Evolutionary conservation across 2,329 filamentous ascomycete species (phyloP).

Genomic region (Pseudogymnoascus pannorum): DNA sequence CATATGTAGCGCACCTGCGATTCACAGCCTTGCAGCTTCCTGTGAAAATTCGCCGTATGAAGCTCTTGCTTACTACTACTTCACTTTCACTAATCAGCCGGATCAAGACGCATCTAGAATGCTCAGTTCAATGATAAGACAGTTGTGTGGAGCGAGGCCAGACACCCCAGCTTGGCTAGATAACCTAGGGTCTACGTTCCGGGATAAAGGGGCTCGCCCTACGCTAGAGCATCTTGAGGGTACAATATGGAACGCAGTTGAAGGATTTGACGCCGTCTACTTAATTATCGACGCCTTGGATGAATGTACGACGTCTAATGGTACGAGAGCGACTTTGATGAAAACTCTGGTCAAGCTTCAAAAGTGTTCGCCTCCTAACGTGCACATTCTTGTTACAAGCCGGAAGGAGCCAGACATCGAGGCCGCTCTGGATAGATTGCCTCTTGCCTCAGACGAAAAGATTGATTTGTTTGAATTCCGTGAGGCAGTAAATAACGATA

Average conservation of each 20-base stretch:
- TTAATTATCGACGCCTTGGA: slow-evolving; percentile 18
- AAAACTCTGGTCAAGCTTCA: slow-evolving; percentile 23
- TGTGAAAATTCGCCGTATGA: slow-evolving; percentile 10
- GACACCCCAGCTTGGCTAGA: slow-evolving; percentile 10
- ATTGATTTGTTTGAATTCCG: not conserved
- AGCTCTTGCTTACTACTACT: slow-evolving; percentile 21
- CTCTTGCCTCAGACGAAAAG: not conserved
- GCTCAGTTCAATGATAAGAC: slow-evolving; percentile 20
- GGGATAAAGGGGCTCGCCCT: slow-evolving; percentile 2
- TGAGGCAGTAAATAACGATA: not conserved
- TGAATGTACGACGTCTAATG: slow-evolving; percentile 10
- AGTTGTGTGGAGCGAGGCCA: slow-evolving; percentile 13
- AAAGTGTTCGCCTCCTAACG: slow-evolving; percentile 18
- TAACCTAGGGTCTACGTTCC: not conserved
- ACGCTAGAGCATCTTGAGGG: slow-evolving; percentile 4
- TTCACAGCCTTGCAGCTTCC: slow-evolving; percentile 1
- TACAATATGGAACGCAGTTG: not conserved
- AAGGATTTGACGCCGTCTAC: slow-evolving; percentile 12
- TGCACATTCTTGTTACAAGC: slow-evolving; percentile 31
- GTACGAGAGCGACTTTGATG: slow-evolving; percentile 17
- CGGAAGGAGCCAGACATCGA: slow-evolving; percentile 30
- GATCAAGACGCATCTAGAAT: slow-evolving; percentile 17
- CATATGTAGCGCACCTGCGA: not conserved
- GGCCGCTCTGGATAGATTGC: slow-evolving; percentile 16
- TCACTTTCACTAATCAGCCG: slow-evolving; percentile 18